phyloP scores from a whole-genome alignment of 768 basidiomycete species.

The Lactarius hatsudake region DNA sequence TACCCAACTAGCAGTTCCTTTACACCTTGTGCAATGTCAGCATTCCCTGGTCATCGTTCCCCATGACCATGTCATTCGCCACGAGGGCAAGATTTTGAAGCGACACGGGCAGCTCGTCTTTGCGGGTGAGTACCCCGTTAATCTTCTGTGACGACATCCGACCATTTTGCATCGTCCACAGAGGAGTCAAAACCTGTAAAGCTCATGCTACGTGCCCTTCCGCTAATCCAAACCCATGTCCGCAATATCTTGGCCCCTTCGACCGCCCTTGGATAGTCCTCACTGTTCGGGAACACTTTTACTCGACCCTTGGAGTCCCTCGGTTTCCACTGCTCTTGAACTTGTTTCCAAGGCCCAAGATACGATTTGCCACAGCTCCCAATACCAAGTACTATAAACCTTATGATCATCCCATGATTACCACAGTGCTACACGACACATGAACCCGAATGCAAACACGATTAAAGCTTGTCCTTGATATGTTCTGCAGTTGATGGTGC shows the following conservation, averaged over 20 bases:
- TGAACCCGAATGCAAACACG: background rate
- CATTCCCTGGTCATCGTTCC: constrained; percentile 73
- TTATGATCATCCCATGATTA: constrained; percentile 8
- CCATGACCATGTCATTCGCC: constrained; percentile 51
- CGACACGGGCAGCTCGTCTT: constrained; percentile 64
- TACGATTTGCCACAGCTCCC: constrained; percentile 13
- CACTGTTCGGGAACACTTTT: background rate
- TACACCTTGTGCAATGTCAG: constrained; percentile 40
- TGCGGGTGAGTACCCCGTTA: constrained; percentile 49
- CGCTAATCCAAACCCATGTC: constrained; percentile 26
- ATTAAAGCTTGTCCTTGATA: constrained; percentile 24
- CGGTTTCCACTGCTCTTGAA: background rate
- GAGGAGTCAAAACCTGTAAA: constrained; percentile 73
- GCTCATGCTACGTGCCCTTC: constrained; percentile 48
- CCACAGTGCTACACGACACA: background rate
- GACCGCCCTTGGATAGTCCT: background rate
- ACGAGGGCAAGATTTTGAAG: constrained; percentile 43
- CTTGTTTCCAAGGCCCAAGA: constrained; percentile 13
- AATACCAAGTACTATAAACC: constrained; percentile 25
- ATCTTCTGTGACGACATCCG: background rate
- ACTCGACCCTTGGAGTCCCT: background rate
- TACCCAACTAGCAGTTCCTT: background rate
- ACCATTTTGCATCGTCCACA: constrained; percentile 30
- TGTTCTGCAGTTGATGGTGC: background rate
- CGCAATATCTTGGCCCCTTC: constrained; percentile 13